phyloP scores from a whole-genome alignment of 495 filamentous ascomycete species.

The Aspergillus nanangensis region DNA sequence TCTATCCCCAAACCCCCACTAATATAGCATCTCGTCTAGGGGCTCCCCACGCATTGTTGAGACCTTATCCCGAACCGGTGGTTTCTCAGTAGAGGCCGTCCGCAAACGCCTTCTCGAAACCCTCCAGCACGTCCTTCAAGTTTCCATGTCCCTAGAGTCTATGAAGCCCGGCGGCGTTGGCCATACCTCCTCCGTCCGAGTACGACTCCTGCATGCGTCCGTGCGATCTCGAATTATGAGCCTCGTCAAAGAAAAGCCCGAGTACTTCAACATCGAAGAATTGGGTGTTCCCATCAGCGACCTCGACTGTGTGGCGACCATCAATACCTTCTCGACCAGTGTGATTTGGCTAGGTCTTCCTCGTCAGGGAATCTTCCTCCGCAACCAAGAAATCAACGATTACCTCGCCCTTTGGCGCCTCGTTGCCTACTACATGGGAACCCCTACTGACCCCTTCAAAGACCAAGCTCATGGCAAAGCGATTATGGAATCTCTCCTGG shows the following conservation, averaged over 20 bases:
- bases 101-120: constrained; percentile 69
- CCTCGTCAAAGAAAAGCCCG: constrained; percentile 47
- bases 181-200: constrained; percentile 63
- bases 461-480: constrained; percentile 49
- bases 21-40: constrained; percentile 18
- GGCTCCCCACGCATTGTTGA: constrained; percentile 62
- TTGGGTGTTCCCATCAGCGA: constrained; percentile 71
- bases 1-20: neutral
- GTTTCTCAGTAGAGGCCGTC: constrained; percentile 67
- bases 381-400: constrained; percentile 57
- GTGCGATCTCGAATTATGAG: constrained; percentile 63
- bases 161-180: constrained; percentile 67
- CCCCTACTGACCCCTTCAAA: constrained; percentile 54
- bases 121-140: constrained; percentile 69
- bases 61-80: constrained; percentile 72
- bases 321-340: constrained; percentile 61
- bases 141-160: constrained; percentile 58
- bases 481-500: constrained; percentile 61
- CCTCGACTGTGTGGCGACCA: constrained; percentile 67
- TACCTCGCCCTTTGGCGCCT: constrained; percentile 76
- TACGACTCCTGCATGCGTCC: constrained; percentile 69
- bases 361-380: constrained; percentile 64
- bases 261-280: constrained; percentile 57
- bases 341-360: constrained; percentile 67
- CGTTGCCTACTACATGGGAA: constrained; percentile 67